Evolutionary conservation across 2,329 filamentous ascomycete species (phyloP), one percentile per base, ranked within the genome.

Genomic region (Myriangium duriaei): DNA sequence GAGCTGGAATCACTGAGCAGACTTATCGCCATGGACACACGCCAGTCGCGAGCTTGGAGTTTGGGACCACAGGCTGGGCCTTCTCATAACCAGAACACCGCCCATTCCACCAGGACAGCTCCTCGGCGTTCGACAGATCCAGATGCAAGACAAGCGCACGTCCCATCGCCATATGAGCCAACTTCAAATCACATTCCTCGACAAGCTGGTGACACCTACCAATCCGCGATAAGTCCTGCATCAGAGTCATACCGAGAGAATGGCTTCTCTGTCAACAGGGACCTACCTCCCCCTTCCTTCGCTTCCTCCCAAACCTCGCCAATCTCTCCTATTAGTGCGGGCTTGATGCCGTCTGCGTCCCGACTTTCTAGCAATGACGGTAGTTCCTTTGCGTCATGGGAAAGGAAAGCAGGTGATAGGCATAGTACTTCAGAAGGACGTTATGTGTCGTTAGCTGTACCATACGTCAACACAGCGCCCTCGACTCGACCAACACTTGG

Each of bases 401-500:
- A 29, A n/a, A 15, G 36, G 15, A 32, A 21, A 16, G 13, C 30
- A 13, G 9, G 18, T 10, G 28, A 39, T 11, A 39, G 16, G 18
- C 4, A 16, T 17, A 30, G 17, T 11, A 19, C 13, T 5, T 11
- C 16, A 12, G 36, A 39, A 12, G 30, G 30, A 4, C 29, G 36
- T 7, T 39, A 19, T 13, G 36, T 39, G 12, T 39, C 36, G 9
- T 14, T 56, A 3, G 39, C 40, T 2, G 41, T 45, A 9, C 41
- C 43, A 3, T 45, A 45, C 17, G 24, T 31, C 2, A 39, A 42
- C 5, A 43, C 39, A 3, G 41, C 37, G 5, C 38, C 41, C n/a
- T 37, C 36, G 7, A 40, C 37, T 11, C 37, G 37, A 13, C 43
- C 43, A 14, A 42, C 29, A 6, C 29, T 40, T 11, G 43, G 43